phyloP scores from a whole-genome alignment of 106 monocot genomes.

The Dendrobium huoshanense region DNA sequence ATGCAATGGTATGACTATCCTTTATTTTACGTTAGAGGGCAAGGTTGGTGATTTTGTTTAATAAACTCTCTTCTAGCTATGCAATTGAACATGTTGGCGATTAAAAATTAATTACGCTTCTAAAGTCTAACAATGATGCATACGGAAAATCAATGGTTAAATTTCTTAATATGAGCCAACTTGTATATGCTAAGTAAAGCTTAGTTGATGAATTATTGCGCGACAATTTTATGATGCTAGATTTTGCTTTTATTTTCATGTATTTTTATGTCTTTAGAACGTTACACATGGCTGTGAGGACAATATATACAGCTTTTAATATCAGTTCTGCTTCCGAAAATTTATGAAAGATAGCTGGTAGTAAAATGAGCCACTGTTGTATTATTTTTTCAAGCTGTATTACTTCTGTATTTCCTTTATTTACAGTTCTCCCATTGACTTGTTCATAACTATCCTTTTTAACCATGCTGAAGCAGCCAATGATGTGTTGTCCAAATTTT shows the following conservation, averaged over 20 bases:
- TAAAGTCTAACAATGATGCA: constrained; percentile 34
- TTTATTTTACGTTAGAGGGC: too few relatives aligned
- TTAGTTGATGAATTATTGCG: neutral
- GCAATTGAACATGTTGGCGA: constrained; percentile 14
- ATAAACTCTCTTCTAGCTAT: too few relatives aligned
- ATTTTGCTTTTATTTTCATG: neutral
- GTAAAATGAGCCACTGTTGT: neutral
- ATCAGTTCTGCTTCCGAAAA: neutral
- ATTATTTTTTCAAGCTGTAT: neutral
- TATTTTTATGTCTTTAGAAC: neutral
- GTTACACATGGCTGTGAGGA: neutral
- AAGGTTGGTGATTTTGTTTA: too few relatives aligned
- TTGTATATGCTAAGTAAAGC: neutral
- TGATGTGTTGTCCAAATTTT: neutral
- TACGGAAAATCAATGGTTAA: constrained; percentile 42
- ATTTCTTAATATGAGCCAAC: constrained; percentile 60
- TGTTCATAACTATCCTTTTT: neutral
- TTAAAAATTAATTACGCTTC: constrained; percentile 51
- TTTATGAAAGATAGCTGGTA: neutral
- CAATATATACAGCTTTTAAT: neutral
- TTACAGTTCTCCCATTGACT: neutral
- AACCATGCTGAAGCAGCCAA: neutral
- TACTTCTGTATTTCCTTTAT: neutral
- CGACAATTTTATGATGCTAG: neutral
- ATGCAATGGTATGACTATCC: too few relatives aligned